Conservation (phyloP, 2,329 filamentous ascomycete genomes). For the Microdochium trichocladiopsis region DNA sequence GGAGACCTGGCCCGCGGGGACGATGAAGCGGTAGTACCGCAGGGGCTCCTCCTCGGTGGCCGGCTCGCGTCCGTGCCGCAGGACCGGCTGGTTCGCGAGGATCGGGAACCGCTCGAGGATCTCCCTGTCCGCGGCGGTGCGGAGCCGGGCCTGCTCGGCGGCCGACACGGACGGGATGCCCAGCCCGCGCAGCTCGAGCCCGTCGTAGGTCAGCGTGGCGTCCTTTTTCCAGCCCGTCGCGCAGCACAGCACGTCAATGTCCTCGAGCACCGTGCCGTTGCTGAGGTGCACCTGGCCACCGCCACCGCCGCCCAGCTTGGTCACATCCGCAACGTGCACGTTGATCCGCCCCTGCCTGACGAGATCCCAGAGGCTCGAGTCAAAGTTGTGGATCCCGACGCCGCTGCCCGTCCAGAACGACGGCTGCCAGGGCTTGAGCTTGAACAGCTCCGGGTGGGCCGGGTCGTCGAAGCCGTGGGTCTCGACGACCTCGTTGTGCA, state of each 20-base stretch:
- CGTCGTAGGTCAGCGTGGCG: slow-evolving; percentile 22
- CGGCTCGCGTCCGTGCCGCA: slow-evolving; percentile 15
- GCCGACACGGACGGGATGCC: slow-evolving; percentile 31
- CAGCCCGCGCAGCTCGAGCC: slow-evolving; percentile 29
- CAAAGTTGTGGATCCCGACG: slow-evolving; percentile 55
- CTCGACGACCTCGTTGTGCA: slow-evolving; percentile 29
- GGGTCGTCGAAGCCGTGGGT: background rate
- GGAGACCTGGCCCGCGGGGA: slow-evolving; percentile 28
- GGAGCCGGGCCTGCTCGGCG: slow-evolving; percentile 26
- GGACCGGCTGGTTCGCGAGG: slow-evolving; percentile 34
- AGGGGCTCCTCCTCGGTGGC: slow-evolving; percentile 11
- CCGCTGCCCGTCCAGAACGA: slow-evolving; percentile 46
- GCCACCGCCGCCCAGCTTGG: slow-evolving; percentile 33
- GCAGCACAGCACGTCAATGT: slow-evolving; percentile 41
- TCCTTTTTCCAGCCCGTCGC: slow-evolving; percentile 50
- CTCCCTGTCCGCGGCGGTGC: slow-evolving; percentile 35
- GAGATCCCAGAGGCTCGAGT: slow-evolving; percentile 45
- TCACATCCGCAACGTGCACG: slow-evolving; percentile 48
- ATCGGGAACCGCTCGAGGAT: slow-evolving; percentile 44
- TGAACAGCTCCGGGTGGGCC: slow-evolving; percentile 46
- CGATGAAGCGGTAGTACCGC: slow-evolving; percentile 28
- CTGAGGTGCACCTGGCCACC: slow-evolving; percentile 41
- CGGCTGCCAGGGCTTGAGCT: slow-evolving; percentile 36
- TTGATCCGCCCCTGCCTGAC: slow-evolving; percentile 45
- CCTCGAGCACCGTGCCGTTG: slow-evolving; percentile 29